phyloP scores from a whole-genome alignment of 2,329 filamentous ascomycete species.

The Fusarium protoensiforme region DNA sequence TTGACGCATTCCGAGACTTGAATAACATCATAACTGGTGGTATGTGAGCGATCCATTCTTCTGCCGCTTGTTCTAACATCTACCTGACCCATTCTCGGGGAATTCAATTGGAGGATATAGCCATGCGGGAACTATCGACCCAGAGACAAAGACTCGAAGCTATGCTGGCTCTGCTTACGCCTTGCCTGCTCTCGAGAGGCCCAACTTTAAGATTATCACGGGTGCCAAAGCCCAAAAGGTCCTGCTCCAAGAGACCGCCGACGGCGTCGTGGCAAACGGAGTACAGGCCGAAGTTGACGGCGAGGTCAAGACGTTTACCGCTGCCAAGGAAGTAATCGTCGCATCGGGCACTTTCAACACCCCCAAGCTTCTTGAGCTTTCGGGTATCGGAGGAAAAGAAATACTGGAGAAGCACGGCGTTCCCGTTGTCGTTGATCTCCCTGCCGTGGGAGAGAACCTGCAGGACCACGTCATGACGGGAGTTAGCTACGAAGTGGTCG shows the following conservation, averaged over 20 bases:
- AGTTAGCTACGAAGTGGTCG: neutral
- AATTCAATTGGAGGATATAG: neutral
- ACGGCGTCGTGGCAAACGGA: neutral
- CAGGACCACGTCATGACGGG: neutral
- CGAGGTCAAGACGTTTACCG: neutral
- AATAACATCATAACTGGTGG: neutral
- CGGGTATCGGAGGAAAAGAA: neutral
- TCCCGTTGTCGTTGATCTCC: neutral
- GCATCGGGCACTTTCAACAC: neutral
- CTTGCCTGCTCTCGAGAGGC: neutral
- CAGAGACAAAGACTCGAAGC: neutral
- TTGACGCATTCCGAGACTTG: neutral
- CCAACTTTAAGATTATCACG: neutral
- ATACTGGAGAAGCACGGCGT: neutral
- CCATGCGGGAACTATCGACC: neutral
- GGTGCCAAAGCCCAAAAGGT: neutral
- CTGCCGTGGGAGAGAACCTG: neutral
- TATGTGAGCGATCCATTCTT: neutral
- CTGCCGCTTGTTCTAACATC: neutral
- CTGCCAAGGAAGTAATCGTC: neutral
- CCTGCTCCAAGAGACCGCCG: neutral
- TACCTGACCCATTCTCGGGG: neutral
- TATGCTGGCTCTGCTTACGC: neutral
- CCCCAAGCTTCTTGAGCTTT: neutral
- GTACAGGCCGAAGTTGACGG: neutral